These are phyloP conservation scores for Fusarium sp. DNA, from an alignment of 2,329 filamentous ascomycete genomes.

Conservation along the genomic window DNA sequence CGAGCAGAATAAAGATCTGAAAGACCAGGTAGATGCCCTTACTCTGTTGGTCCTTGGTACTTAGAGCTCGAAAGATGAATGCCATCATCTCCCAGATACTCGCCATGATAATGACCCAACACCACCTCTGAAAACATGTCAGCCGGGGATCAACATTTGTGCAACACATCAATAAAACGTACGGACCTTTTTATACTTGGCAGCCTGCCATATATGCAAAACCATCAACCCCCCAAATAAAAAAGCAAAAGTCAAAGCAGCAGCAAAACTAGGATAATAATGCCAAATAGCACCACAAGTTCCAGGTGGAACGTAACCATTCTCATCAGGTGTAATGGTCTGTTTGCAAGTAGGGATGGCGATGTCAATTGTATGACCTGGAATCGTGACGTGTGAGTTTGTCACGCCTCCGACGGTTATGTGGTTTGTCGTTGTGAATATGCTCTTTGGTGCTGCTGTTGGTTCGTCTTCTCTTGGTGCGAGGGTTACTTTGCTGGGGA, in stretches of 20 bases:
- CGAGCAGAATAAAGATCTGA: conserved; percentile 39
- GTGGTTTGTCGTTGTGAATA: conserved; percentile 45
- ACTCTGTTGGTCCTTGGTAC: conserved; percentile 35
- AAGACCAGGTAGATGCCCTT: conserved; percentile 31
- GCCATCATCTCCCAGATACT: conserved; percentile 41
- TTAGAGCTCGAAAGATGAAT: conserved; percentile 35
- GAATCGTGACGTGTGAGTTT: conserved; percentile 32
- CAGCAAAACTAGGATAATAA: conserved; percentile 47
- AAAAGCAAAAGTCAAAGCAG: conserved; percentile 42
- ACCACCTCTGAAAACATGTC: conserved; percentile 40
- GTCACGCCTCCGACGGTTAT: conserved; percentile 37
- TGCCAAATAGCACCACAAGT: conserved; percentile 46
- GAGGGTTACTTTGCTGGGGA: conserved; percentile 14
- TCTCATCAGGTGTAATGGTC: conserved; percentile 46
- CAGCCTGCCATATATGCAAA: conserved; percentile 36
- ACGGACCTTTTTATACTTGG: conserved; percentile 37
- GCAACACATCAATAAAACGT: conserved; percentile 22
- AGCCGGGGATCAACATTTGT: background rate
- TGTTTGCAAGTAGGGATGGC: conserved; percentile 49
- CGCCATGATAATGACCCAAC: conserved; percentile 51
- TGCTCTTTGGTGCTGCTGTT: conserved; percentile 20
- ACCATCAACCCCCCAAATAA: conserved; percentile 39
- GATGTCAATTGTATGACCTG: conserved; percentile 46
- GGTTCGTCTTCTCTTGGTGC: conserved; percentile 1
- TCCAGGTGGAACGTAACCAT: conserved; percentile 47